Percentiles rank a stretch among this genome's conserved stretches.
phyloP scores from a whole-genome alignment of 2,329 filamentous ascomycete genomes.

The Hymenoscyphus albidus region DNA sequence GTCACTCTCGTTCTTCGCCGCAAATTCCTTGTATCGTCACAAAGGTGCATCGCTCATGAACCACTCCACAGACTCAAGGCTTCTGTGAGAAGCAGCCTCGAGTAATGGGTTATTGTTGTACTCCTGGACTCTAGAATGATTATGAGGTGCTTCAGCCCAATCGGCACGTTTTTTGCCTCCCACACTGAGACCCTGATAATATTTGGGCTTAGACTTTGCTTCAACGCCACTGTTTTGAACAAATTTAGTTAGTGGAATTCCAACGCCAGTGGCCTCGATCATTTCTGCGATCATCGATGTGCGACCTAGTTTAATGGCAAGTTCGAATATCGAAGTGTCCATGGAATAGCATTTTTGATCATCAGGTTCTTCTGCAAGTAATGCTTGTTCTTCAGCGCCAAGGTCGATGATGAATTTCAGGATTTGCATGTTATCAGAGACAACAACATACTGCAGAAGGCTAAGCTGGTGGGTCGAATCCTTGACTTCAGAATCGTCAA shows the following conservation, averaged over 20 bases:
- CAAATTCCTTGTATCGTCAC: slow-evolving; percentile 66
- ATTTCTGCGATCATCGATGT: slow-evolving; percentile 57
- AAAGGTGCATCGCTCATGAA: slow-evolving; percentile 69
- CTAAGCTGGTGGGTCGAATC: slow-evolving; percentile 8
- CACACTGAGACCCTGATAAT: slow-evolving; percentile 74
- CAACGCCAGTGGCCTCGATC: slow-evolving; percentile 63
- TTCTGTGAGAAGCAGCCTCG: slow-evolving; percentile 52
- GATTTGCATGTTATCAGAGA: slow-evolving; percentile 26
- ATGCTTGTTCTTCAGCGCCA: slow-evolving; percentile 26
- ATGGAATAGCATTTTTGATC: slow-evolving; percentile 31
- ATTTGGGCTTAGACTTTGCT: slow-evolving; percentile 60
- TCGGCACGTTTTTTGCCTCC: slow-evolving; percentile 70
- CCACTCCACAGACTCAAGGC: slow-evolving; percentile 69
- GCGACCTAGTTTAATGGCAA: slow-evolving; percentile 46
- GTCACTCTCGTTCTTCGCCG: slow-evolving; percentile 58
- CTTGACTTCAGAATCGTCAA: slow-evolving; percentile 30
- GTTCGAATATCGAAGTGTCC: slow-evolving; percentile 38
- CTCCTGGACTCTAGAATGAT: slow-evolving; percentile 41
- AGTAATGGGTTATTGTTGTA: slow-evolving; percentile 55
- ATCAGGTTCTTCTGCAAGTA: slow-evolving; percentile 27
- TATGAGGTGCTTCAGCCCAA: slow-evolving; percentile 67
- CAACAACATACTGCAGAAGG: slow-evolving; percentile 25
- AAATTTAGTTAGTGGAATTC: slow-evolving; percentile 64
- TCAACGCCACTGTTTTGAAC: slow-evolving; percentile 63
- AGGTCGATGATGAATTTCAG: slow-evolving; percentile 31